Conservation (phyloP, 148 eudicot species). For the Rhododendron kiyosumense region DNA sequence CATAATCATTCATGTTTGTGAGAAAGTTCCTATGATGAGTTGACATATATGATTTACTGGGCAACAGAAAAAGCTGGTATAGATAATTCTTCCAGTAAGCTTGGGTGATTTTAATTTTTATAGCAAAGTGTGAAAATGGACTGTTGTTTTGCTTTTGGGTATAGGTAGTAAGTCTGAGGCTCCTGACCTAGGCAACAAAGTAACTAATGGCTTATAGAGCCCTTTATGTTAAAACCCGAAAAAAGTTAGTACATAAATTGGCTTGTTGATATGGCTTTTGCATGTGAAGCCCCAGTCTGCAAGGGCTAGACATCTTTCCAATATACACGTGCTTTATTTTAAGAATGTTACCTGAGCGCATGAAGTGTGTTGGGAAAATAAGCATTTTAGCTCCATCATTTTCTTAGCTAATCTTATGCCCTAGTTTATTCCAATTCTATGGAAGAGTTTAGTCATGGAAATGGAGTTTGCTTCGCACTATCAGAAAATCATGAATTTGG, state of each 20-base stretch:
- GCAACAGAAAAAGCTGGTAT: neutral
- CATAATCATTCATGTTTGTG: neutral
- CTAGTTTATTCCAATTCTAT: neutral
- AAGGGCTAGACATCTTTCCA: neutral
- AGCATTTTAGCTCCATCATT: neutral
- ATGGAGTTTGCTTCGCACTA: neutral
- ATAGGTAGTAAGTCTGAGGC: neutral
- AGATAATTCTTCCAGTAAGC: neutral
- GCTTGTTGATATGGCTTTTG: neutral
- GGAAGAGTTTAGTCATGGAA: neutral
- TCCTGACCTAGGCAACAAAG: neutral
- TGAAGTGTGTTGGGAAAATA: neutral
- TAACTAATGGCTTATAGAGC: neutral
- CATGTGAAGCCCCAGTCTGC: neutral
- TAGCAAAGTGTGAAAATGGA: neutral
- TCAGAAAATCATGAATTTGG: neutral
- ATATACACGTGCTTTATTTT: neutral
- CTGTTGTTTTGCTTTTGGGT: neutral
- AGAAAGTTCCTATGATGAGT: neutral
- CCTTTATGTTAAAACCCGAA: neutral
- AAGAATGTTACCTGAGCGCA: neutral
- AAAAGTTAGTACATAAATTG: neutral
- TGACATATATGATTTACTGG: neutral
- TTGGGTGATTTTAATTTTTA: neutral
- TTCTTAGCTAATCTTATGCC: neutral